Percentiles rank a stretch among this genome's conserved stretches.
phyloP scores from a whole-genome alignment of 441 rosid species.

The Bocquillonia castaneifolia region DNA sequence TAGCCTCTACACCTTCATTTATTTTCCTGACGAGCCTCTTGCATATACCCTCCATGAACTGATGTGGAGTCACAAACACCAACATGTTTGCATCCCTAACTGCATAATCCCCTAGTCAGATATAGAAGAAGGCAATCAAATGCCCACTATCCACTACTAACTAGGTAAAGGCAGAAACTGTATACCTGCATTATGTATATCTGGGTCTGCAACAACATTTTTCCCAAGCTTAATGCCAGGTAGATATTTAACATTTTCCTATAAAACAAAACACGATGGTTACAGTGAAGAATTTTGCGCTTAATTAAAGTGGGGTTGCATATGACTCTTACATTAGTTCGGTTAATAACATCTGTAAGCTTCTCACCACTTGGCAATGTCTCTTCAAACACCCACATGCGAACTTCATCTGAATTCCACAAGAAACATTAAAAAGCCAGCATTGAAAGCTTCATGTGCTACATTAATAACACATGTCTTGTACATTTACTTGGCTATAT shows the following conservation, averaged over 20 bases:
- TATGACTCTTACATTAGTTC: slow-evolving; percentile 56
- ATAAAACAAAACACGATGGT: slow-evolving; percentile 10
- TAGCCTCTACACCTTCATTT: slow-evolving; percentile 58
- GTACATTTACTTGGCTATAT: background rate
- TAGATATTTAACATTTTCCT: slow-evolving; percentile 90
- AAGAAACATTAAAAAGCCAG: background rate
- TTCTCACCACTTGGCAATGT: slow-evolving; percentile 76
- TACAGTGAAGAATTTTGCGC: background rate
- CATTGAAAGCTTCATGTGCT: slow-evolving; percentile 2
- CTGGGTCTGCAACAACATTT: slow-evolving; percentile 83
- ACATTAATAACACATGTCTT: background rate
- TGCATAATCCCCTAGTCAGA: slow-evolving; percentile 29
- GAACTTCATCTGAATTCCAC: slow-evolving; percentile 75
- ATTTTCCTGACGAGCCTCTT: slow-evolving; percentile 71
- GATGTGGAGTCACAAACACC: slow-evolving; percentile 95
- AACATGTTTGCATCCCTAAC: slow-evolving; percentile 85
- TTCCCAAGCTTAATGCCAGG: slow-evolving; percentile 86
- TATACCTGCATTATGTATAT: slow-evolving; percentile 77
- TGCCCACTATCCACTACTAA: background rate
- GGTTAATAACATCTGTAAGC: slow-evolving; percentile 80
- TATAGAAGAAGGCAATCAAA: background rate
- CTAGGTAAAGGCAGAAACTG: slow-evolving; percentile 16
- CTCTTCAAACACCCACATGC: slow-evolving; percentile 98
- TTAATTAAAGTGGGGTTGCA: slow-evolving; percentile 2
- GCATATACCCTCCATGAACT: slow-evolving; percentile 88